These are phyloP conservation scores for Thalassiosira hispida DNA, from an alignment of 352 stramenopile genomes.

Conservation along the genomic window DNA sequence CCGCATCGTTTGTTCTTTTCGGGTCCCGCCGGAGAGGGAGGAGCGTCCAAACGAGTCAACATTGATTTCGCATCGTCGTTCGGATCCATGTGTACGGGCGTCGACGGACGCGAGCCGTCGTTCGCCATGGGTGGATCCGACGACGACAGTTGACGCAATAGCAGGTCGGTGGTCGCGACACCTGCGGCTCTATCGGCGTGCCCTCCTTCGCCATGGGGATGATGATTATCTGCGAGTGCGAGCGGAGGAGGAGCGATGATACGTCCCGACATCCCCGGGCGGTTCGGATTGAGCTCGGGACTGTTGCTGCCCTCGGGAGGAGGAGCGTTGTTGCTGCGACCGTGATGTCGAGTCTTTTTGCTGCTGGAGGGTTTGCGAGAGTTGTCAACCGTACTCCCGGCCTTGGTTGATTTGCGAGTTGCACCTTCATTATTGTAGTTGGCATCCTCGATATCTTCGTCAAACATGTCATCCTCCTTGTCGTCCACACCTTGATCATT, in stretches of 20 bases:
- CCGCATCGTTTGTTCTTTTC: slow-evolving; percentile 18
- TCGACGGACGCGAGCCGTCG: neutral
- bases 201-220: too few relatives aligned
- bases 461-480: neutral
- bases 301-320: slow-evolving; percentile 6
- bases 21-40: slow-evolving; percentile 13
- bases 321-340: neutral
- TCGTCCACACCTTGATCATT: neutral
- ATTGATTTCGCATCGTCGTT: slow-evolving; percentile 10
- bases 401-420: too few relatives aligned
- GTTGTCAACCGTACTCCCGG: too few relatives aligned
- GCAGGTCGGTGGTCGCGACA: neutral
- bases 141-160: neutral
- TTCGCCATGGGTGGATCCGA: neutral
- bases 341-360: too few relatives aligned
- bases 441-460: too few relatives aligned
- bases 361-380: too few relatives aligned
- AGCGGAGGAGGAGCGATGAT: neutral
- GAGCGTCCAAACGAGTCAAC: slow-evolving; percentile 24
- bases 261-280: too few relatives aligned
- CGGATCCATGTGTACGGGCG: slow-evolving; percentile 1
- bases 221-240: too few relatives aligned
- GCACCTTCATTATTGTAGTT: too few relatives aligned
- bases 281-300: slow-evolving; percentile 26
- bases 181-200: too few relatives aligned